Percentiles rank a stretch among this genome's conserved stretches.
These are phyloP conservation scores for Chaetomidium leptoderma DNA, from an alignment of 495 filamentous ascomycete genomes.

Conservation along the genomic window DNA sequence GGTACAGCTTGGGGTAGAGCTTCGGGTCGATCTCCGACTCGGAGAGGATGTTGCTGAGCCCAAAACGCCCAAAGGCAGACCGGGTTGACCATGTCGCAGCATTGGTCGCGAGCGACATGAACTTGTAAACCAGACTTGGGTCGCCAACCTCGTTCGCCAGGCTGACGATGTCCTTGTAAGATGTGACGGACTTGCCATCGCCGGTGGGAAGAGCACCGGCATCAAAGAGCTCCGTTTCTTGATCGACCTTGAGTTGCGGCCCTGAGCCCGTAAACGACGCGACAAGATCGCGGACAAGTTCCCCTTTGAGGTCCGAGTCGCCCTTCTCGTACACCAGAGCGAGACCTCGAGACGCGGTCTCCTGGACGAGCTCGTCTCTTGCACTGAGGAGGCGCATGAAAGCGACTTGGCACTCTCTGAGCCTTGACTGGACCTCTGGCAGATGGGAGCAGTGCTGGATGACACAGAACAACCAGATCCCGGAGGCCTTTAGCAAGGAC, in stretches of 20 bases:
- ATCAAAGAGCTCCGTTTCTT: constrained; percentile 89
- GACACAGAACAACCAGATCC: constrained; percentile 89
- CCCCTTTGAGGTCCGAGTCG: constrained; percentile 69
- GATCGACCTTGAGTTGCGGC: constrained; percentile 71
- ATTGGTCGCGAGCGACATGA: constrained; percentile 93
- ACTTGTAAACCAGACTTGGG: constrained; percentile 88
- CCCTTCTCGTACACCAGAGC: constrained; percentile 90
- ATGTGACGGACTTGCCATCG: constrained; percentile 81
- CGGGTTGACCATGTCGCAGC: constrained; percentile 94
- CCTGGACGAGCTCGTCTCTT: constrained; percentile 88
- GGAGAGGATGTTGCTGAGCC: constrained; percentile 84
- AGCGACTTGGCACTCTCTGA: constrained; percentile 76
- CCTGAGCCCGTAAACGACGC: constrained; percentile 76
- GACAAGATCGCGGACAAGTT: constrained; percentile 81
- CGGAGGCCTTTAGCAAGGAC: constrained; percentile 78
- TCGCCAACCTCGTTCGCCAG: constrained; percentile 92
- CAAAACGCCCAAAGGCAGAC: constrained; percentile 90
- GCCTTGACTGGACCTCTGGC: constrained; percentile 60
- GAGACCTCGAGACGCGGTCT: constrained; percentile 86
- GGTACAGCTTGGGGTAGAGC: constrained; percentile 88
- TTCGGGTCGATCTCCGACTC: constrained; percentile 87
- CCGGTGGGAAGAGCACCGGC: constrained; percentile 88
- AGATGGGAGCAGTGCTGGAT: constrained; percentile 84
- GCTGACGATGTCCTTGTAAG: constrained; percentile 93
- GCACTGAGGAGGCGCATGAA: constrained; percentile 86